Conservation (phyloP, 495 filamentous ascomycete species). For the Apiosordaria backusii region DNA sequence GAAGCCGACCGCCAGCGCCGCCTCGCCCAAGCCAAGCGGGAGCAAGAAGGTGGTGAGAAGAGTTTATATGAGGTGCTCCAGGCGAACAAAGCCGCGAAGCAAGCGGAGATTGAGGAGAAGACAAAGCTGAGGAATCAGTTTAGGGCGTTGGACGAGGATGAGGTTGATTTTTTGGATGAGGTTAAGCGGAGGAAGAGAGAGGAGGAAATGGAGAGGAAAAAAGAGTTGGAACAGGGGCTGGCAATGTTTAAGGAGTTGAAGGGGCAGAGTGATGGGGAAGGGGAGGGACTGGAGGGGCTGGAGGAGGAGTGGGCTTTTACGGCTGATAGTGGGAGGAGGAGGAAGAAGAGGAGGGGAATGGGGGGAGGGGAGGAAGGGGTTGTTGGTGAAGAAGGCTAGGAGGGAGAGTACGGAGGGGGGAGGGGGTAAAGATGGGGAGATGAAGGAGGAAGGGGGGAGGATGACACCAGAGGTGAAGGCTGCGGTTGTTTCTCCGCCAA, state of each 20-base stretch:
- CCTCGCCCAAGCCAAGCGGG: slow-evolving; percentile 35
- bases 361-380: slow-evolving; percentile 18
- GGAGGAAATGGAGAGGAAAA: slow-evolving; percentile 70
- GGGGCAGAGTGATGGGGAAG: slow-evolving; percentile 29
- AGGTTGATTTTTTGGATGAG: slow-evolving; percentile 85
- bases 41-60: slow-evolving; percentile 45
- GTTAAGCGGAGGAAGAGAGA: slow-evolving; percentile 64
- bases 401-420: slow-evolving; percentile 28
- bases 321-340: slow-evolving; percentile 5
- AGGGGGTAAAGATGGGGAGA: slow-evolving; percentile 18
- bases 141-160: slow-evolving; percentile 86
- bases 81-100: slow-evolving; percentile 94
- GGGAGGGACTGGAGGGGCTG: slow-evolving; percentile 17
- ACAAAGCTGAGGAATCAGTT: slow-evolving; percentile 88
- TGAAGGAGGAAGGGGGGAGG: slow-evolving; percentile 5
- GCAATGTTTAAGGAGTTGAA: slow-evolving; percentile 57
- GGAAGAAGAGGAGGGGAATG: slow-evolving; percentile 13
- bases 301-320: slow-evolving; percentile 16
- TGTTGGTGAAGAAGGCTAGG: slow-evolving; percentile 23
- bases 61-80: slow-evolving; percentile 83
- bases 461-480: slow-evolving; percentile 1
- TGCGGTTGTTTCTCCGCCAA: not conserved
- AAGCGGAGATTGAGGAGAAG: slow-evolving; percentile 93
- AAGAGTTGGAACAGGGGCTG: slow-evolving; percentile 71
- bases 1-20: slow-evolving; percentile 51